These are phyloP conservation scores for Cenchrus purpureus DNA, from an alignment of 176 grass and related monocot species.

Conservation along the genomic window DNA sequence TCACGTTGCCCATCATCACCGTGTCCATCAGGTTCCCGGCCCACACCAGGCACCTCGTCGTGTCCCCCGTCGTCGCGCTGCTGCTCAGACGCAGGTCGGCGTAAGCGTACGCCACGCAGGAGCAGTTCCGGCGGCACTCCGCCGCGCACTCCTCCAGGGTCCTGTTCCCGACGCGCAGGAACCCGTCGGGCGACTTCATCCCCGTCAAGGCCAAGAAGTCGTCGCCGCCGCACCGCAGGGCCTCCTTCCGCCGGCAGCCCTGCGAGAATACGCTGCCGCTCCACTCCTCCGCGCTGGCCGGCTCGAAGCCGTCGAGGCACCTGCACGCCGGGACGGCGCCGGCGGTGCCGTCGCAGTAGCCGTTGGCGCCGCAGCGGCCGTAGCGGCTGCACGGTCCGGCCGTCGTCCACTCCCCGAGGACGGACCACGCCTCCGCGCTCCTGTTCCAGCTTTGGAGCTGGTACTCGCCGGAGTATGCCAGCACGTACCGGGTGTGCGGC, in stretches of 20 bases:
- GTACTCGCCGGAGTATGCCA: slow-evolving; percentile 8
- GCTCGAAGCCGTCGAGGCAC: slow-evolving; percentile 44
- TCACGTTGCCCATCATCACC: neutral
- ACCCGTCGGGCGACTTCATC: neutral
- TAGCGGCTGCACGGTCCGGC: neutral
- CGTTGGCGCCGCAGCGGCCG: slow-evolving; percentile 31
- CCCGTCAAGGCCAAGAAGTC: neutral
- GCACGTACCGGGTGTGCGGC: neutral
- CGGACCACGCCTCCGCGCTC: neutral
- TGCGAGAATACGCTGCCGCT: neutral
- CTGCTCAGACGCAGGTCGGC: slow-evolving; percentile 3
- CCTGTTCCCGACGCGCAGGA: slow-evolving; percentile 11
- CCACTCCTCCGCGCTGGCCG: slow-evolving; percentile 8
- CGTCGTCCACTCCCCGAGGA: neutral
- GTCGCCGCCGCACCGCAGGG: slow-evolving; percentile 23
- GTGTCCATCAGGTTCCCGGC: slow-evolving; percentile 39
- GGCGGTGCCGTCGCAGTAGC: slow-evolving; percentile 29
- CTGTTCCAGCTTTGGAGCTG: slow-evolving; percentile 20
- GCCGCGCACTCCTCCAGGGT: slow-evolving; percentile 26
- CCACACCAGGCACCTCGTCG: slow-evolving; percentile 45
- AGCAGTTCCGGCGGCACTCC: slow-evolving; percentile 49
- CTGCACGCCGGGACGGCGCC: slow-evolving; percentile 25
- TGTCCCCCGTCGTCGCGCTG: neutral
- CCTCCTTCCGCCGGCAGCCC: slow-evolving; percentile 30
- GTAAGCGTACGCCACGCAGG: slow-evolving; percentile 51